Evolutionary conservation across 1,284 basidiomycete species (phyloP), one percentile per base, ranked within the genome.

Genomic region (Cryptococcus maquisensis): DNA sequence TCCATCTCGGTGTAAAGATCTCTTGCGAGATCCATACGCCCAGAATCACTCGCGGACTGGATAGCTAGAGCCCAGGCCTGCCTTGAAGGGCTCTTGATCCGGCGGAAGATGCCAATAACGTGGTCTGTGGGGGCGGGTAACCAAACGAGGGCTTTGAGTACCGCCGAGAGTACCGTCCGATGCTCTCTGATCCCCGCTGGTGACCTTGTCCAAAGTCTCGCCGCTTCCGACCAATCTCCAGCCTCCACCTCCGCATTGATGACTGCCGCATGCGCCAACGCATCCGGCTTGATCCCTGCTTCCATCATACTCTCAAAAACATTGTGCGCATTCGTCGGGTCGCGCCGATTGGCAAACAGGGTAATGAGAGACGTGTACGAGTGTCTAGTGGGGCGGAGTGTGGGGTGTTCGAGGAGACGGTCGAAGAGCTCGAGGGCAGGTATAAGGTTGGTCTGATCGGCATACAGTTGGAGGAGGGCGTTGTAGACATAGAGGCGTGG

Each of bases 241-340:
- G 85, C 81, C 67, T 90, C 85, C 52, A 92, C 86, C 66, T 92
- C 84, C 0, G 88, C 89, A 65, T 91, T 84, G 82, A 98, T 84
- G 49, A 97, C 73, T 4, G 87, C 79, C 10, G 82, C 81, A 64
- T 87, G 79, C 79, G 90, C 84, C 18, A 77, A 72, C 24, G 80
- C 79, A 67, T 87, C 84, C 1, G 88, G 86, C 3, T 74, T 66
- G 49, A 90, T 68, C 3, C 85, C 85, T 9, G 64, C 53, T 1
- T 64, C 60, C 15, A 58, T 28, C 69, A 74, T 72, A 0, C 64
- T 60, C 44, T 84, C 81, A 74, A 87, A 88, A 37, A 90, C 74
- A 4, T 79, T 77, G 59, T 87, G 84, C 0, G 89, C 90, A 15
- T 82, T 83, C 4, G 81, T 72, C 1, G 84, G 78, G 67, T 97